Conservation (phyloP, 202 grass and related monocot genomes). For the Panicum virgatum region DNA sequence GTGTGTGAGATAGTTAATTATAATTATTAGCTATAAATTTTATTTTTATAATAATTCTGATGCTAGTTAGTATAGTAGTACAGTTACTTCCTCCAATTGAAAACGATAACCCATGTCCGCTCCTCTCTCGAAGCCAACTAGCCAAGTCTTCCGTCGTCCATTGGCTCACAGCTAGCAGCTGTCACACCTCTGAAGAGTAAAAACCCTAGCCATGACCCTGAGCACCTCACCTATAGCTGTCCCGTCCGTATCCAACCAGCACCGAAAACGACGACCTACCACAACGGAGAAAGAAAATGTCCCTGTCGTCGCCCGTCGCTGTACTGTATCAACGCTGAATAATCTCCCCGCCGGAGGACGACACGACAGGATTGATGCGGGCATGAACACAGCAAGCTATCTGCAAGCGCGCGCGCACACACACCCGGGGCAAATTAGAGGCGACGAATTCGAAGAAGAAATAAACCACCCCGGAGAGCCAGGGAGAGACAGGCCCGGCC, state of each 20-base stretch:
- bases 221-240: neutral
- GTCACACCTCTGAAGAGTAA: neutral
- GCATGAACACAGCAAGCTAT: neutral
- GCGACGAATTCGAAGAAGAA: no score
- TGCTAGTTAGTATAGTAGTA: no score
- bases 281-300: neutral
- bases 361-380: neutral
- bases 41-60: no score
- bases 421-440: no score
- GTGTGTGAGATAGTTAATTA: no score
- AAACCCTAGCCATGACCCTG: neutral
- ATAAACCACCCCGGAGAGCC: no score
- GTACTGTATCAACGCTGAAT: neutral
- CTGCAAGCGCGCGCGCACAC: no score
- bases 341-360: neutral
- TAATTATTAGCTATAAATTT: no score
- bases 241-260: neutral
- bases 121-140: neutral
- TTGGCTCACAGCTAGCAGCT: neutral
- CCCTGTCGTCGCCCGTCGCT: neutral
- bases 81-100: neutral
- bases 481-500: no score
- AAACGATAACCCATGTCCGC: neutral
- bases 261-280: neutral
- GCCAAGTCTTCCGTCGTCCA: neutral